Evolutionary conservation across 116 monocot species (phyloP).

Genomic region (Iris pallida): DNA sequence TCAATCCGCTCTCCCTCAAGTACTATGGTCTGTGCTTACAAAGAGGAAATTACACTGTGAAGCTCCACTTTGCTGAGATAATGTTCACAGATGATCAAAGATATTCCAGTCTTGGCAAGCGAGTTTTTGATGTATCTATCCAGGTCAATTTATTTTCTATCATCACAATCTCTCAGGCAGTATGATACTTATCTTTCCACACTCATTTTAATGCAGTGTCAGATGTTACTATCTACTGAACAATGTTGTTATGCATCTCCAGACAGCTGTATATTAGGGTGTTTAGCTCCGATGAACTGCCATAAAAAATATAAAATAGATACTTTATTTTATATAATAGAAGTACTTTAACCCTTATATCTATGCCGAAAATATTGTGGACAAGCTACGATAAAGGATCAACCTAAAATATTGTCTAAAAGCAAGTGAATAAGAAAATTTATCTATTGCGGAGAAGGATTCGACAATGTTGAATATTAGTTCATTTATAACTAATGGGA

Average conservation of each 20-base stretch:
- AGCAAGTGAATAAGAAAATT: too few relatives aligned
- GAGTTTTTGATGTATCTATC: conserved; percentile 47
- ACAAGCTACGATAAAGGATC: neutral
- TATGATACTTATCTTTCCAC: neutral
- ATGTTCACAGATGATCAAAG: conserved; percentile 27
- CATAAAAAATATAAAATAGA: neutral
- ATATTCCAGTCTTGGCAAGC: conserved; percentile 30
- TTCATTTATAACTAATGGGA: too few relatives aligned
- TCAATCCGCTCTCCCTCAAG: conserved; percentile 34
- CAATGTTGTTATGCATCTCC: neutral
- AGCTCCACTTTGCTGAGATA: conserved; percentile 38
- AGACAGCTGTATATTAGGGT: neutral
- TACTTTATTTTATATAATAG: neutral
- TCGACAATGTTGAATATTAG: too few relatives aligned
- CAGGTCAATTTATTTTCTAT: conserved; percentile 26
- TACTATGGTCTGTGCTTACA: conserved; percentile 42
- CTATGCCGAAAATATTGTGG: neutral
- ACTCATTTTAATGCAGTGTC: neutral
- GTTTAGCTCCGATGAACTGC: neutral
- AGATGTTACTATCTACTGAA: neutral
- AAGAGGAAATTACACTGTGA: conserved; percentile 30
- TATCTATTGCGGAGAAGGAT: too few relatives aligned
- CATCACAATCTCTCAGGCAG: neutral
- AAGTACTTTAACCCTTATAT: neutral
- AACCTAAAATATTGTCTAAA: neutral